Base-by-base conservation (phyloP, 208 protist genomes). In the Phytomonas sp. region DNA sequence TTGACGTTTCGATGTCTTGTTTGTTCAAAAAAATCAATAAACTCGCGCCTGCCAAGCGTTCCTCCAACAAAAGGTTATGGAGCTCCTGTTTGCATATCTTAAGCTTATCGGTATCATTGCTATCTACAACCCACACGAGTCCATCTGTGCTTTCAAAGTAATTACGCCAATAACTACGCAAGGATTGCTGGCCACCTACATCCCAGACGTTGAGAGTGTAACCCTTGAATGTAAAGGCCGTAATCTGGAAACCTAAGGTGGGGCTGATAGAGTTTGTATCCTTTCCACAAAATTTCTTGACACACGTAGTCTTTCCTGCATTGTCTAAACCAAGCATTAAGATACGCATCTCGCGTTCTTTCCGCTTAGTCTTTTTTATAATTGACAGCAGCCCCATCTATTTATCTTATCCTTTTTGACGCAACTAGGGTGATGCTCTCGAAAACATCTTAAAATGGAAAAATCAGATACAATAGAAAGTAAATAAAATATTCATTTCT, bases 21-120 rank as follows among this genome's bases (percentile, higher is more conserved):
- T 99, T 99, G 83, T 99, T 99, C 34, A 99, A 94, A 71, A 99
- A 99, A n/a, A 99, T 88, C 0, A 99, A 84, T 66, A 99, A 79
- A 45, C 97, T 98, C 11, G 98, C 98, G 5, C 98, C 98, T 14
- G 98, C 98, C 0, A 99, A 83, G 29, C 98, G 92, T 86, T 99
- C 96, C 74, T 99, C 97, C 56, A 94, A 78, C 37, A 99, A 85
- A 16, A 99, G 78, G 14, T 75, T 67, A 36, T 93, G 83, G 32
- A 99, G 85, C 90, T 99, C 98, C 61, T 72, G 67, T 56, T 88
- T 93, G 82, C 97, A 99, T 76, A 98, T 94, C 59, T 94, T 80
- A 61, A 89, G 88, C 29, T 87, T 80, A n/a, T 77, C 86, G 34
- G 78, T 70, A 71, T 99, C 98, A 37, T 97, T 94, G 74, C 89